Evolutionary conservation across 2,329 filamentous ascomycete genomes (phyloP).

Genomic region (Pestalotiopsis sp.): DNA sequence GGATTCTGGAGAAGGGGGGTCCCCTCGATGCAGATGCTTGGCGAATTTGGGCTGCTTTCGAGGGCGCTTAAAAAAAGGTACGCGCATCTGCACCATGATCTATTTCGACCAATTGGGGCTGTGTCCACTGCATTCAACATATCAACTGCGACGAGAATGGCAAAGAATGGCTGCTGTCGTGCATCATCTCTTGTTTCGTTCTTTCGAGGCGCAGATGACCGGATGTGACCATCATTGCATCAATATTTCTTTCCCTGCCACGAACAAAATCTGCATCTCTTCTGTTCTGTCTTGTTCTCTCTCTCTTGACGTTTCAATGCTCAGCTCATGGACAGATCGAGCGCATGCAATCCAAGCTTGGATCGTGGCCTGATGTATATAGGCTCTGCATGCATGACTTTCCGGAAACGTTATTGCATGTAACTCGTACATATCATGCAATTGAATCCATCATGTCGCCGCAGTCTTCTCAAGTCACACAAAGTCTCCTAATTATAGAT

Average conservation of each 20-base stretch:
- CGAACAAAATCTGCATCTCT: background rate
- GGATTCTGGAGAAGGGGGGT: background rate
- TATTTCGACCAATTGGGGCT: constrained; percentile 16
- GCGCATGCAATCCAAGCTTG: too few relatives aligned
- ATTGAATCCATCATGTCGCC: too few relatives aligned
- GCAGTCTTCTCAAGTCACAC: background rate
- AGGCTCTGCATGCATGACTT: too few relatives aligned
- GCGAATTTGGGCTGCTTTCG: background rate
- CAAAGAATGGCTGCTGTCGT: background rate
- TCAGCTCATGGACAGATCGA: too few relatives aligned
- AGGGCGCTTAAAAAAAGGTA: constrained; percentile 14
- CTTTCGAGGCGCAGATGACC: constrained; percentile 9
- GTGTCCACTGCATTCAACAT: constrained; percentile 8
- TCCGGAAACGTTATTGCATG: too few relatives aligned
- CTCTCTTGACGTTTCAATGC: background rate
- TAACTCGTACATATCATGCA: too few relatives aligned
- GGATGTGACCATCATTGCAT: constrained; percentile 13
- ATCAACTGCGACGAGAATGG: constrained; percentile 8
- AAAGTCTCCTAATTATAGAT: background rate
- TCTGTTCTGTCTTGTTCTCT: background rate
- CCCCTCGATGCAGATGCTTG: background rate
- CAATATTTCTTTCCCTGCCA: background rate
- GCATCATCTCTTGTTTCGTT: constrained; percentile 9
- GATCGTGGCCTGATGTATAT: too few relatives aligned
- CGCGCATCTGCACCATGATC: constrained; percentile 7